Evolutionary conservation across 495 filamentous ascomycete species (phyloP).

Genomic region (Podospora sp.): DNA sequence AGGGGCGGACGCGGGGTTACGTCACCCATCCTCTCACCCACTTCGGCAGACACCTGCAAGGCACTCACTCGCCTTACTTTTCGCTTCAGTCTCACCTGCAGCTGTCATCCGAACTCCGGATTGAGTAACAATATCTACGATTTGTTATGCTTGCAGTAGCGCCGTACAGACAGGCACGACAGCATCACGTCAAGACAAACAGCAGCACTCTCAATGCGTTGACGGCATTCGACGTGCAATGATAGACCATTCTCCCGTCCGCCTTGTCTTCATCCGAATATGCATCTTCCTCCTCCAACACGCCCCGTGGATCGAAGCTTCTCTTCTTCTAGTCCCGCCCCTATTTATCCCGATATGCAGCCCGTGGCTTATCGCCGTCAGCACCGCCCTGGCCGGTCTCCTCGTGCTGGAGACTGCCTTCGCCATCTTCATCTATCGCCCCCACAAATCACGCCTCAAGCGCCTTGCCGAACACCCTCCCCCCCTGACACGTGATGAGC

Average conservation of each 20-base stretch:
- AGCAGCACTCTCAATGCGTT: too few species aligned
- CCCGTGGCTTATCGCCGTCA: neutral
- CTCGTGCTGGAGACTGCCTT: slow-evolving; percentile 54
- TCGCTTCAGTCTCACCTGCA: neutral
- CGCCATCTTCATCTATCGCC: slow-evolving; percentile 57
- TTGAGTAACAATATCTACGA: neutral
- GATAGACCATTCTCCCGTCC: slow-evolving; percentile 39
- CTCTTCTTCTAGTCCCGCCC: slow-evolving; percentile 38
- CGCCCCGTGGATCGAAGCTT: slow-evolving; percentile 54
- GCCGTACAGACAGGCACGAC: neutral
- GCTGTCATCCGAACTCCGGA: neutral
- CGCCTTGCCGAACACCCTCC: slow-evolving; percentile 56
- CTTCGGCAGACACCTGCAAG: neutral
- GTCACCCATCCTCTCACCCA: neutral
- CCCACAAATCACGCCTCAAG: slow-evolving; percentile 53
- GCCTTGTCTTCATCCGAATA: slow-evolving; percentile 50
- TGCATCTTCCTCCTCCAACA: slow-evolving; percentile 56
- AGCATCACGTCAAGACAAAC: too few species aligned
- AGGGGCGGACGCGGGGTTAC: neutral
- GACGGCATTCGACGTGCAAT: too few species aligned
- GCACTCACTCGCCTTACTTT: too few species aligned
- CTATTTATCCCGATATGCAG: slow-evolving; percentile 21
- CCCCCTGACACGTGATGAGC: slow-evolving; percentile 41
- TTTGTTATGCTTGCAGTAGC: neutral
- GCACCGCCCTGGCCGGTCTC: slow-evolving; percentile 36